Conservation (phyloP, 108 stramenopile species). For the Schizochytrium sp. region DNA sequence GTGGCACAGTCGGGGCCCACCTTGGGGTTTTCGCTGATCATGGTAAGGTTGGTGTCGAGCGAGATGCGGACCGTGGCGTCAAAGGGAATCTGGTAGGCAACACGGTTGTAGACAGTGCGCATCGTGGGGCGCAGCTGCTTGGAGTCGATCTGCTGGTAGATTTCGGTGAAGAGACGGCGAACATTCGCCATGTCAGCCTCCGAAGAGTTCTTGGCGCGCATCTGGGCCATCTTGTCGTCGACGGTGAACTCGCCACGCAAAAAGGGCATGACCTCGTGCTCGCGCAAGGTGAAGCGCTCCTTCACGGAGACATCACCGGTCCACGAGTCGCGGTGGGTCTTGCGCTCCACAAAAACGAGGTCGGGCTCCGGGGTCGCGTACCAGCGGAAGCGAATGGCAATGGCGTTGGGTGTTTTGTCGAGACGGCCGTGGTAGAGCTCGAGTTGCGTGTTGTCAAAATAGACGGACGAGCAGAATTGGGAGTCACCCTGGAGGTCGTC, state of each 20-base stretch:
- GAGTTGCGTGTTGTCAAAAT: constrained; percentile 43
- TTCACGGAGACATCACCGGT: constrained; percentile 89
- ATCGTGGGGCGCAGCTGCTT: constrained; percentile 90
- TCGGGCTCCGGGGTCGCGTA: constrained; percentile 63
- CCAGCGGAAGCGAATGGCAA: constrained; percentile 86
- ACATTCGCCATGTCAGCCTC: constrained; percentile 55
- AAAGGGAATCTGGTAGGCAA: constrained; percentile 92
- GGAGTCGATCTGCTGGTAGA: constrained; percentile 69
- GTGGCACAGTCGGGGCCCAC: constrained; percentile 65
- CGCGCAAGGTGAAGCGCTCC: constrained; percentile 73
- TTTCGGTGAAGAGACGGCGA: constrained; percentile 61
- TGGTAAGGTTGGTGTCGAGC: constrained; percentile 87
- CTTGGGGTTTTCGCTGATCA: constrained; percentile 89
- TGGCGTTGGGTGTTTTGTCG: constrained; percentile 87
- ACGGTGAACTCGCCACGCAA: constrained; percentile 72
- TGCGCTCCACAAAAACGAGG: constrained; percentile 86
- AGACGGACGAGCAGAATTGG: constrained; percentile 85
- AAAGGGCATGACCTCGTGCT: constrained; percentile 34
- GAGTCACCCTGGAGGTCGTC: constrained; percentile 67
- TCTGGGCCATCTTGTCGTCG: constrained; percentile 61
- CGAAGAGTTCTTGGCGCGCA: constrained; percentile 66
- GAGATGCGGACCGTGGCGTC: constrained; percentile 88
- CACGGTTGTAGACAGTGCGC: constrained; percentile 90
- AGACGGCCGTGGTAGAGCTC: constrained; percentile 89
- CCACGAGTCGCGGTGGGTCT: constrained; percentile 97